Conservation (phyloP, 345 rosid species). For the Anacardium occidentale region DNA sequence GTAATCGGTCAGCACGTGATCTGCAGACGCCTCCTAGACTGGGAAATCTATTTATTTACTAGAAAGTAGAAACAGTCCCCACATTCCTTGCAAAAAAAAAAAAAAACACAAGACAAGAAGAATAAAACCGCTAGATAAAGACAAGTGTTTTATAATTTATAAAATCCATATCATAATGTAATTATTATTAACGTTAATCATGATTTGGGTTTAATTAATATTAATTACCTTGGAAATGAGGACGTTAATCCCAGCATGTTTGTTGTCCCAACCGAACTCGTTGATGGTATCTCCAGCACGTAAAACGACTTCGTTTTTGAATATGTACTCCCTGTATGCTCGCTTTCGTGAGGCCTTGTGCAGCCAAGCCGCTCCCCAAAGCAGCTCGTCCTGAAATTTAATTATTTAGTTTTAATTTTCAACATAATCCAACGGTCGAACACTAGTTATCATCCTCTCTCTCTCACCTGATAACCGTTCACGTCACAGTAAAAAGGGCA, state of each 20-base stretch:
- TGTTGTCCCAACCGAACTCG: conserved; percentile 98
- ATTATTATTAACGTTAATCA: no score
- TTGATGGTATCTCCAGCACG: conserved; percentile 85
- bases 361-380: conserved; percentile 97
- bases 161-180: not conserved
- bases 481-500: conserved; percentile 98
- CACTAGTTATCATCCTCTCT: conserved; percentile 12
- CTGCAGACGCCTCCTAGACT: conserved; percentile 13
- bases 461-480: conserved; percentile 81
- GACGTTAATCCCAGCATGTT: conserved; percentile 90
- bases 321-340: conserved; percentile 69
- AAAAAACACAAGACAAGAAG: conserved; percentile 29
- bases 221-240: conserved; percentile 81
- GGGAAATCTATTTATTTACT: not conserved
- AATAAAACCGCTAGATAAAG: conserved; percentile 21
- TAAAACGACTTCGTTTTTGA: conserved; percentile 74
- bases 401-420: not conserved
- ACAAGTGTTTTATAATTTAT: conserved; percentile 13
- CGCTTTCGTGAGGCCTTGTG: conserved; percentile 83
- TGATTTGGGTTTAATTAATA: not conserved
- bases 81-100: conserved; percentile 24
- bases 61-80: not conserved
- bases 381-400: conserved; percentile 70
- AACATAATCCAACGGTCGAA: conserved; percentile 18
- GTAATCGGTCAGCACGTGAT: conserved; percentile 35